A percentile compares a stretch with the other conserved stretches of the same genome.
phyloP scores from a whole-genome alignment of 2,329 filamentous ascomycete genomes.

The Hymenoscyphus occultus region DNA sequence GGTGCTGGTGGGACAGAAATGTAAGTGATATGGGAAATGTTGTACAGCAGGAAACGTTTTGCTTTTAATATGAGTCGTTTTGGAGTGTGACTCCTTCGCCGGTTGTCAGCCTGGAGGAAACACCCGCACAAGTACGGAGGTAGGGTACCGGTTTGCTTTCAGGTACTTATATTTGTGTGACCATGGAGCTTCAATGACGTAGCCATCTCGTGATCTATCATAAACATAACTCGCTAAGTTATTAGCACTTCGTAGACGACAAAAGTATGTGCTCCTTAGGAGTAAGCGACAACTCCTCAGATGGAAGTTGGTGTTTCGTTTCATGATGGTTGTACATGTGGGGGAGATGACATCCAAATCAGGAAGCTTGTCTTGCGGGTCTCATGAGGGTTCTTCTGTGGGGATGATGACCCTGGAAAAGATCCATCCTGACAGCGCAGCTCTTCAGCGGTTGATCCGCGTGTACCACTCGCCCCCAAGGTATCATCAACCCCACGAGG shows the following conservation, averaged over 20 bases:
- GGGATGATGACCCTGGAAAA: background rate
- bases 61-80: background rate
- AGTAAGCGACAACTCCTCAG: no score
- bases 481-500: slow-evolving; percentile 4
- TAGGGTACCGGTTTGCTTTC: no score
- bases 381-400: background rate
- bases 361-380: no score
- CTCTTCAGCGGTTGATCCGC: background rate
- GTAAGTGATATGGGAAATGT: background rate
- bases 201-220: no score
- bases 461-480: background rate
- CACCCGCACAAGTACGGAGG: background rate
- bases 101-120: background rate
- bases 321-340: no score
- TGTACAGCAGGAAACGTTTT: background rate
- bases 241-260: no score
- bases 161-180: no score
- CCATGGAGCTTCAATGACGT: no score
- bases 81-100: background rate
- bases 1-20: background rate
- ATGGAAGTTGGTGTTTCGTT: no score
- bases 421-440: background rate
- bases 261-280: no score
- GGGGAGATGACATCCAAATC: no score
- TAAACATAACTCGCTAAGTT: no score